Conservation (phyloP, 2,329 filamentous ascomycete genomes). For the Colletotrichum destructivum region DNA sequence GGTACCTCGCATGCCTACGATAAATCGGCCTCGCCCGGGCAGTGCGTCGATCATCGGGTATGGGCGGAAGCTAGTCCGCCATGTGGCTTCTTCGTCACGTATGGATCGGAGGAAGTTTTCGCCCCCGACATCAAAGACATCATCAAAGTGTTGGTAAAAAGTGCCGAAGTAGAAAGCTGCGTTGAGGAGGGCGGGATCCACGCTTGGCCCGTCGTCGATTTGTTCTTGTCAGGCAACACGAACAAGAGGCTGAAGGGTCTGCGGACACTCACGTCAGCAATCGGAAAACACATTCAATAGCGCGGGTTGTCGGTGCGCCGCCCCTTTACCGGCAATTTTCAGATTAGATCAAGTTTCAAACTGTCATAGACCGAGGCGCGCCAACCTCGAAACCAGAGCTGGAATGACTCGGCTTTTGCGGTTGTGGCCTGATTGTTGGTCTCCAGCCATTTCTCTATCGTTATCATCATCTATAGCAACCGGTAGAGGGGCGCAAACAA, state of each 20-base stretch:
- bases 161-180: conserved; percentile 68
- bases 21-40: conserved; percentile 74
- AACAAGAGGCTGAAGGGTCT: conserved; percentile 68
- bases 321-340: conserved; percentile 51
- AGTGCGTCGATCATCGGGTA: conserved; percentile 74
- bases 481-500: conserved; percentile 34
- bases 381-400: conserved; percentile 64
- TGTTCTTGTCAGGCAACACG: conserved; percentile 68
- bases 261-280: conserved; percentile 48
- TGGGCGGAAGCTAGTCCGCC: conserved; percentile 78
- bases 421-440: conserved; percentile 45
- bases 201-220: conserved; percentile 83
- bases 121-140: conserved; percentile 77
- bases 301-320: not conserved
- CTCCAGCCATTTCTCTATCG: conserved; percentile 52
- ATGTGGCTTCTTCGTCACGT: conserved; percentile 78
- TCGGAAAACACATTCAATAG: conserved; percentile 38
- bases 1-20: conserved; percentile 59
- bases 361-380: conserved; percentile 58
- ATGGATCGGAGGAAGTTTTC: conserved; percentile 84
- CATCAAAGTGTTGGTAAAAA: conserved; percentile 67
- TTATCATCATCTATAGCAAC: conserved; percentile 58
- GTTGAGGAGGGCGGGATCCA: conserved; percentile 80
- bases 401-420: conserved; percentile 65
- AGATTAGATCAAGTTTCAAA: conserved; percentile 78